Percentiles rank a stretch among this genome's conserved stretches.
Conservation (phyloP, 2,329 filamentous ascomycete genomes). For the Lecanoromycetidae sp. region DNA sequence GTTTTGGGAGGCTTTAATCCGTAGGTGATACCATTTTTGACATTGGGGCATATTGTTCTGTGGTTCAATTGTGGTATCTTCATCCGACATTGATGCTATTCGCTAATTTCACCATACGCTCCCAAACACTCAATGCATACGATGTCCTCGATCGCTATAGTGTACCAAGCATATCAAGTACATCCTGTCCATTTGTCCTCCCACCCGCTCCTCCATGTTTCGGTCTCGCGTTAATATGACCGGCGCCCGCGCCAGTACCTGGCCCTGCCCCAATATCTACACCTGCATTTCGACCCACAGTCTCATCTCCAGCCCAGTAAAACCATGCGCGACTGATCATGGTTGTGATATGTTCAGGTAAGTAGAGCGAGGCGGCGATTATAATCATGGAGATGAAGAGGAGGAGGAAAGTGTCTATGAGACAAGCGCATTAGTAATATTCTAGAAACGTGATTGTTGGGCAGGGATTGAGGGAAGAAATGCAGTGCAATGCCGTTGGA, state of each 20-base stretch:
- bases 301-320: constrained; percentile 76
- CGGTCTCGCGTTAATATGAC: background rate
- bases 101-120: background rate
- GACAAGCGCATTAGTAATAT: background rate
- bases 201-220: background rate
- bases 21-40: background rate
- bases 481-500: background rate
- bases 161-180: constrained; percentile 13
- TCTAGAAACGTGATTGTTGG: background rate
- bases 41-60: background rate
- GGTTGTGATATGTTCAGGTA: constrained; percentile 77
- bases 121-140: background rate
- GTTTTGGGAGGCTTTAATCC: background rate
- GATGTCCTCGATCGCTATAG: background rate
- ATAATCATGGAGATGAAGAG: constrained; percentile 75
- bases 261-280: background rate
- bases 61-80: too few species aligned
- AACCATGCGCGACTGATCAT: constrained; percentile 82
- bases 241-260: background rate
- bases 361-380: constrained; percentile 80
- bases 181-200: constrained; percentile 4
- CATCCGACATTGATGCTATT: too few species aligned
- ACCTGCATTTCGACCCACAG: constrained; percentile 7
- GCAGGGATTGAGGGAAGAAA: too few species aligned
- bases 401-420: constrained; percentile 76